Conservation (phyloP, 2,329 filamentous ascomycete species). For the Botrytis fabae region DNA sequence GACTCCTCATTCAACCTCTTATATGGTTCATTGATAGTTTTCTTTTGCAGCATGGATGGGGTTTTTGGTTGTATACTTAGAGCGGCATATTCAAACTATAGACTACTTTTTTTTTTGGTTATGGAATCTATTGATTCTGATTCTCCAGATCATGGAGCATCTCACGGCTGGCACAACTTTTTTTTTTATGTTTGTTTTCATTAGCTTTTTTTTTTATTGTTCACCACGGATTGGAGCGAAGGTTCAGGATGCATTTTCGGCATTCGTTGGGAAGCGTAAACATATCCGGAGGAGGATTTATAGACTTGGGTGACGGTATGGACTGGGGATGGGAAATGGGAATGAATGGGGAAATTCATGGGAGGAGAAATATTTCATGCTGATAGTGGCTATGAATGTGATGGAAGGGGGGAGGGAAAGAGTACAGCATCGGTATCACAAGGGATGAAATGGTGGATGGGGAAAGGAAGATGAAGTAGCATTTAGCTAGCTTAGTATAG, state of each 20-base stretch:
- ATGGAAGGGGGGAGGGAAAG: too few species aligned
- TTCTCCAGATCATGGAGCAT: conserved; percentile 7
- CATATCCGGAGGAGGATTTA: conserved; percentile 8
- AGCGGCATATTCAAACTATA: conserved; percentile 22
- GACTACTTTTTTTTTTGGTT: conserved; percentile 18
- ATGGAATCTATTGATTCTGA: conserved; percentile 11
- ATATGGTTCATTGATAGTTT: conserved; percentile 10
- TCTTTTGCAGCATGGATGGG: conserved; percentile 14
- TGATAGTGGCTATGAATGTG: not conserved
- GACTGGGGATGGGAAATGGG: conserved; percentile 1
- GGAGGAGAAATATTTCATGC: not conserved
- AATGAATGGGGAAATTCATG: conserved; percentile 2
- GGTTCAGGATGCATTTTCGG: conserved; percentile 12
- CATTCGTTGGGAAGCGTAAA: conserved; percentile 11
- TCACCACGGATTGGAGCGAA: not conserved
- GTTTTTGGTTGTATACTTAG: conserved; percentile 20
- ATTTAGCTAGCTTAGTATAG: conserved; percentile 8
- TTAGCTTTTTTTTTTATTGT: conserved; percentile 17
- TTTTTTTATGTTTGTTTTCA: conserved; percentile 16
- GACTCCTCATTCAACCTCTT: conserved; percentile 3
- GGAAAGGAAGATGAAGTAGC: not conserved
- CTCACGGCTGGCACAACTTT: conserved; percentile 4
- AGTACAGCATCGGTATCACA: not conserved
- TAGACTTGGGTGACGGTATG: conserved; percentile 8
- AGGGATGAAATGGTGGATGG: too few species aligned